Conservation (phyloP, 768 basidiomycete species). For the Lentinus brumalis region DNA sequence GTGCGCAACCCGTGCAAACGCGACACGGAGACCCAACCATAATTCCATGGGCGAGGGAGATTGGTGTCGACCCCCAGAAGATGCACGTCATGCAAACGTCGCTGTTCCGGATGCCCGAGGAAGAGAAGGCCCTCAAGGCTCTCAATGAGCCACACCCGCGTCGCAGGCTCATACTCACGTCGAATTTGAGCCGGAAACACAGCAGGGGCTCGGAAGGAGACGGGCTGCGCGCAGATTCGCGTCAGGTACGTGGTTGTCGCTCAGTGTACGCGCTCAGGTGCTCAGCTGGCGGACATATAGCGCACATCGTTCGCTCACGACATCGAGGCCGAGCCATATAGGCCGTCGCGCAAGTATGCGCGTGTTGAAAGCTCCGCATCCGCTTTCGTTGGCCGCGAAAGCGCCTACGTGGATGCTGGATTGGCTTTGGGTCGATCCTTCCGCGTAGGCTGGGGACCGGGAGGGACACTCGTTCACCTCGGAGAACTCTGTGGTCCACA, state of each 20-base stretch:
- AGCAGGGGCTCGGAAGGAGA: conserved; percentile 80
- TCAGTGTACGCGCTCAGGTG: not conserved
- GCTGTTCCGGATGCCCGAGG: conserved; percentile 77
- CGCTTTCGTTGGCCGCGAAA: conserved; percentile 63
- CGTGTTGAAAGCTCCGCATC: conserved; percentile 73
- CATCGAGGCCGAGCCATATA: conserved; percentile 63
- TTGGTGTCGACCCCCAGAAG: conserved; percentile 82
- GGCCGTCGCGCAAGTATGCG: conserved; percentile 80
- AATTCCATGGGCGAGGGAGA: conserved; percentile 70
- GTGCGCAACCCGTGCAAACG: not conserved
- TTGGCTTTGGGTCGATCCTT: conserved; percentile 86
- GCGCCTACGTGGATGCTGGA: conserved; percentile 75
- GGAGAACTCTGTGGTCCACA: conserved; percentile 71
- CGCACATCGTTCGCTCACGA: conserved; percentile 79
- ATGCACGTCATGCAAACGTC: conserved; percentile 94
- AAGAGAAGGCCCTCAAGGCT: conserved; percentile 64
- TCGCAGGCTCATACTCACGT: conserved; percentile 38
- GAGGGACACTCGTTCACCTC: conserved; percentile 72
- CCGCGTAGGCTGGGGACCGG: conserved; percentile 88
- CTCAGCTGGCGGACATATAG: conserved; percentile 37
- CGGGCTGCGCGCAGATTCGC: conserved; percentile 55
- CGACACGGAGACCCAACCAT: conserved; percentile 46
- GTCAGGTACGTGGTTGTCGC: conserved; percentile 48
- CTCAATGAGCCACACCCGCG: conserved; percentile 41
- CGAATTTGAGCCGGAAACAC: conserved; percentile 62